Base-by-base conservation (phyloP, 768 basidiomycete genomes). In the Leccinum uliginosum region DNA sequence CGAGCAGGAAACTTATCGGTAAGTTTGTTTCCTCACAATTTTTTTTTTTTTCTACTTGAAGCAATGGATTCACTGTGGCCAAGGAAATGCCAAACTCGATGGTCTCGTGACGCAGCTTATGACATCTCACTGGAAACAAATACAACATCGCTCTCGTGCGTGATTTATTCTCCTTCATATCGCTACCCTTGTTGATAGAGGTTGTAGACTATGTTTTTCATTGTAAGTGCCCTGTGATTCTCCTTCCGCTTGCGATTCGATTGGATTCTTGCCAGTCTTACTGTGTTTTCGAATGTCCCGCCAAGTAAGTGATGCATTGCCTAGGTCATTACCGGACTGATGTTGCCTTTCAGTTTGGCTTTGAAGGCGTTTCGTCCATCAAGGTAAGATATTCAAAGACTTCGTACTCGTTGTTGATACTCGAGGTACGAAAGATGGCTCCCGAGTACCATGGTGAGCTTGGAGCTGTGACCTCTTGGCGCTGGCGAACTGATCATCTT, bases 81-180 rank as follows among this genome's bases (percentile, higher is more conserved):
- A 24, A 55, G 86, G 85, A 35, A 88, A 89, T 63, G 87, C 87
- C 2, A 83, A 78, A 58, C 69, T 89, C 1, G 83, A 85, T 61
- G 89, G 89, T 2, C 70, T 91, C 4, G 64, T 68, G 15, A 79
- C 71, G 0, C 77, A 89, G 62, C 74, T 90, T 2, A n/a, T n/a
- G n/a, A n/a, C n/a, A 80, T 32, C 75, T 89, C 43, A 78, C 74
- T 0, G 81, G 83, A 9, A 78, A 83, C 63, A 72, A 79, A 60
- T 90, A 85, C 60, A 87, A 87, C 58, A 81, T 86, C 35, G 84
- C 85, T 0, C 66, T 89, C 65, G 86, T 87, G 47, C 15, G 75
- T 50, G 12, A 3, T 43, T 21, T 21, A 4, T n/a, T 50, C 9
- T 12, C 26, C 17, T 3, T n/a, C 17, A 19, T n/a, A 17, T 19